A percentile compares a stretch with the other conserved stretches of the same genome.
phyloP scores from a whole-genome alignment of 306 rosid genomes.

The Cucurbita pepo region DNA sequence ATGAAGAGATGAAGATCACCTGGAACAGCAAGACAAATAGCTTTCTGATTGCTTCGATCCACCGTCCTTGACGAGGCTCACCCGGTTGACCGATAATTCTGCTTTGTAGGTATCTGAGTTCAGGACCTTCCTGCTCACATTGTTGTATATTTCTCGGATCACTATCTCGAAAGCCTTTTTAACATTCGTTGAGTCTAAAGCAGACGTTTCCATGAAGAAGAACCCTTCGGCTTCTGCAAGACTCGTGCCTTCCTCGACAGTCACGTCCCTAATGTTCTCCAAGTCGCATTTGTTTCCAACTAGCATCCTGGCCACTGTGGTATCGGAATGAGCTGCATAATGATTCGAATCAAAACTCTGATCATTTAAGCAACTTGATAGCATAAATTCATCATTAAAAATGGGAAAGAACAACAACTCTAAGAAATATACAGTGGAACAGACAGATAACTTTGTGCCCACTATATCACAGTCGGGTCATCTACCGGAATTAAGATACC shows the following conservation, averaged over 20 bases:
- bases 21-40: conserved; percentile 70
- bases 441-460: neutral
- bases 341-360: conserved; percentile 2
- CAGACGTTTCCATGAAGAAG: conserved; percentile 96
- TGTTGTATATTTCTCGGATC: conserved; percentile 74
- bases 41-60: conserved; percentile 39
- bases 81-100: conserved; percentile 78
- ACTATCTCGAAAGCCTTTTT: conserved; percentile 75
- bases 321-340: conserved; percentile 80
- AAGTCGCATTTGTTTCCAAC: conserved; percentile 86
- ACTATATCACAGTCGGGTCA: neutral
- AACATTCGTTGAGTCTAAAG: conserved; percentile 74
- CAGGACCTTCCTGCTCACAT: conserved; percentile 83
- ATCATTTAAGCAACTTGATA: neutral
- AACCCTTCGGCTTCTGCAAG: conserved; percentile 84
- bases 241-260: conserved; percentile 73
- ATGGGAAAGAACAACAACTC: neutral
- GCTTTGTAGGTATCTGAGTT: conserved; percentile 87
- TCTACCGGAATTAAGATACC: neutral
- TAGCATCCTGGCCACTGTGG: conserved; percentile 78
- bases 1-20: conserved; percentile 20
- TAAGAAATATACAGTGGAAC: neutral
- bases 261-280: conserved; percentile 66
- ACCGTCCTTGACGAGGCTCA: conserved; percentile 52
- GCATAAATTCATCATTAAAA: neutral